phyloP scores from a whole-genome alignment of 331 rosid genomes.

The Telfairia occidentalis region DNA sequence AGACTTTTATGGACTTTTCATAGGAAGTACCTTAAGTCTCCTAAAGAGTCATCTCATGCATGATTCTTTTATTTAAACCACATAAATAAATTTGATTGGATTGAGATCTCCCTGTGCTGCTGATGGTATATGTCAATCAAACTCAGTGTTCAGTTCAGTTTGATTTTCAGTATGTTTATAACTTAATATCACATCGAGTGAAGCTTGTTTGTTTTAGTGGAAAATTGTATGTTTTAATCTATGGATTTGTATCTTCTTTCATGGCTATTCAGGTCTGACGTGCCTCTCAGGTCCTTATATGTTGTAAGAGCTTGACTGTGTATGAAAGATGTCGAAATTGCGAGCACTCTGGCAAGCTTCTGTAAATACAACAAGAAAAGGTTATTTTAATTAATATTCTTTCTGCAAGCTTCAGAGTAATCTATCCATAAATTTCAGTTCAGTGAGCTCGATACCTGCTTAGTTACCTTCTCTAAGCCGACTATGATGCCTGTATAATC shows the following conservation, averaged over 20 bases:
- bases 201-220: not conserved
- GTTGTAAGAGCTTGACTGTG: constrained; percentile 5
- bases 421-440: not conserved
- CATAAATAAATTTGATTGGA: too few species aligned
- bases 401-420: not conserved
- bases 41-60: too few species aligned
- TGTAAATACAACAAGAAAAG: constrained; percentile 67
- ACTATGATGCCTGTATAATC: not conserved
- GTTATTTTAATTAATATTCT: constrained; percentile 14
- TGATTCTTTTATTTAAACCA: too few species aligned
- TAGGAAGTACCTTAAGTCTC: too few species aligned
- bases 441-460: not conserved
- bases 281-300: not conserved
- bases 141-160: not conserved
- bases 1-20: too few species aligned
- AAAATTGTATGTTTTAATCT: not conserved
- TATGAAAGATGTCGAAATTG: constrained; percentile 53
- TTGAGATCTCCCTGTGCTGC: too few species aligned
- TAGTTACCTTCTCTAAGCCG: not conserved
- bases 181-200: not conserved
- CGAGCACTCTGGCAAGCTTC: constrained; percentile 63
- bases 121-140: not conserved
- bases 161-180: not conserved
- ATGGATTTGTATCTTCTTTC: not conserved
- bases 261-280: not conserved